phyloP scores from a whole-genome alignment of 345 rosid species.

The Hevea brasiliensis region DNA sequence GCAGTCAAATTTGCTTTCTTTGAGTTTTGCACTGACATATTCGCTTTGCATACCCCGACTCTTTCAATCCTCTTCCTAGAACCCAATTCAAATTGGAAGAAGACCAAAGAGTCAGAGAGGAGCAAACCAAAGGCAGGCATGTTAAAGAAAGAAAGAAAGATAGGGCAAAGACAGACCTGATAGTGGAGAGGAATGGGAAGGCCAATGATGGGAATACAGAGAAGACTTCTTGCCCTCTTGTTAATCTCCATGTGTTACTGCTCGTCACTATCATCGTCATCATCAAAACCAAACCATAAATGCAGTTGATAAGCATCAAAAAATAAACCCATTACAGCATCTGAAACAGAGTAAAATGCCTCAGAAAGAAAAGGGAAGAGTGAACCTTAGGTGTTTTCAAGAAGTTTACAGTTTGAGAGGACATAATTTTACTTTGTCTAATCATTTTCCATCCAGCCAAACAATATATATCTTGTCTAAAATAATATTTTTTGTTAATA shows the following conservation, averaged over 20 bases:
- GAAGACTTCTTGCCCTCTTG: neutral
- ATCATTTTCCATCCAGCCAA: neutral
- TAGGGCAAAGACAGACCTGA: neutral
- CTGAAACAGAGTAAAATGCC: neutral
- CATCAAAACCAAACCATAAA: neutral
- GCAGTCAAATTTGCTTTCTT: slow-evolving; percentile 73
- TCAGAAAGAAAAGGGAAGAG: neutral
- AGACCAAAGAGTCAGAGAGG: neutral
- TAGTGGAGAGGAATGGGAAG: neutral
- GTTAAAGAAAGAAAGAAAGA: neutral
- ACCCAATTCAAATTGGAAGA: neutral
- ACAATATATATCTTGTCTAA: too few relatives aligned
- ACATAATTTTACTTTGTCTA: neutral
- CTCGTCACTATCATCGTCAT: neutral
- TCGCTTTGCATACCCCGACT: slow-evolving; percentile 4
- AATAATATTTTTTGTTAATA: too few relatives aligned
- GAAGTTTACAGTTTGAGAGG: neutral
- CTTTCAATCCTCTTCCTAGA: slow-evolving; percentile 9
- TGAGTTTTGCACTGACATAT: slow-evolving; percentile 21
- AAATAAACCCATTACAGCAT: neutral
- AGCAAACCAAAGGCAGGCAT: too few relatives aligned
- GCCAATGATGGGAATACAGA: neutral
- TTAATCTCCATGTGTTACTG: neutral
- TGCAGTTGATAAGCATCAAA: neutral
- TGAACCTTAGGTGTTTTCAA: neutral